Percentiles rank a stretch among this genome's conserved stretches.
These are phyloP conservation scores for Fusarium keratoplasticum DNA, from an alignment of 2,329 filamentous ascomycete species.

Conservation along the genomic window DNA sequence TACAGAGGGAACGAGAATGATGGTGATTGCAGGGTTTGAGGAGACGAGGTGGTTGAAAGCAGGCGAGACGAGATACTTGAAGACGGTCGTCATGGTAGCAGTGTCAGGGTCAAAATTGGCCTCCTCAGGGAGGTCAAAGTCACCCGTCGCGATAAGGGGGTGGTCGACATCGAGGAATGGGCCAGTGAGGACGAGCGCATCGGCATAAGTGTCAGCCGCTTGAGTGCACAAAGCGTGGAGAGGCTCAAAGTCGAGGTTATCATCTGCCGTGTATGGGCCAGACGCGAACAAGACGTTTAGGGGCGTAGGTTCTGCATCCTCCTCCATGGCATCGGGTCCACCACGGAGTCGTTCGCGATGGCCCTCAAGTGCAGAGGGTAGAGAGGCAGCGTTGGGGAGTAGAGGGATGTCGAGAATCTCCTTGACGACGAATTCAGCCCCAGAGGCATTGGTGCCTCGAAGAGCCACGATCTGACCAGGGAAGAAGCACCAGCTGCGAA, in stretches of 20 bases:
- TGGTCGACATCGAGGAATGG: conserved; percentile 95
- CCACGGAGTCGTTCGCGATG: conserved; percentile 77
- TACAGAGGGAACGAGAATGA: conserved; percentile 85
- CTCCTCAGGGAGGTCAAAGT: conserved; percentile 80
- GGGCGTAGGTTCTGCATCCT: conserved; percentile 66
- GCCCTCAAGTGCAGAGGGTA: conserved; percentile 71
- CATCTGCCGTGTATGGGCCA: conserved; percentile 92
- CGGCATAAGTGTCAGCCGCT: conserved; percentile 79
- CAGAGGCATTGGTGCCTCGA: conserved; percentile 86
- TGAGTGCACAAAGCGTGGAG: conserved; percentile 83
- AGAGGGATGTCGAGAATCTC: conserved; percentile 82
- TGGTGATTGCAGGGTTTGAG: conserved; percentile 80
- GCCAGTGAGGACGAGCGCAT: conserved; percentile 82
- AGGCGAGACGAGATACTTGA: conserved; percentile 81
- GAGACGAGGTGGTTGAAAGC: conserved; percentile 77
- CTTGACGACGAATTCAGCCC: conserved; percentile 82
- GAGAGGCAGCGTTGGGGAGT: conserved; percentile 79
- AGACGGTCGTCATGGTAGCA: conserved; percentile 83
- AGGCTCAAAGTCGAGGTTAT: conserved; percentile 91
- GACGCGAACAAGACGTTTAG: conserved; percentile 82
- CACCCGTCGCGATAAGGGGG: conserved; percentile 83
- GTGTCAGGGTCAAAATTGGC: conserved; percentile 78
- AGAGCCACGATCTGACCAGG: conserved; percentile 94
- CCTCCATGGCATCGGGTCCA: conserved; percentile 71
- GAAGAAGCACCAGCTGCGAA: conserved; percentile 84